phyloP scores from a whole-genome alignment of 345 rosid species.

The Turritis glabra region DNA sequence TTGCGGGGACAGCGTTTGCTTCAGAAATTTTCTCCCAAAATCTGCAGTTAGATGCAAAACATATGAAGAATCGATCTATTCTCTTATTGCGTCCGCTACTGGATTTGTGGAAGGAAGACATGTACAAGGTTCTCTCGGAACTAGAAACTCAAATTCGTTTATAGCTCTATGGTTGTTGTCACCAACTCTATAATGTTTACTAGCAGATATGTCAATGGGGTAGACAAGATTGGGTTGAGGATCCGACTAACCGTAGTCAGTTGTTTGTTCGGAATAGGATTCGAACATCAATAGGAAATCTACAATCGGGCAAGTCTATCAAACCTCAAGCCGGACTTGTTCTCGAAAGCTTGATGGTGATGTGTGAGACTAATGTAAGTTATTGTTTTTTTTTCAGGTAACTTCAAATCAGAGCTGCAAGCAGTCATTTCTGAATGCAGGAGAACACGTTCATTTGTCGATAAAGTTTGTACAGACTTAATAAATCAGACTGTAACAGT shows the following conservation, averaged over 20 bases:
- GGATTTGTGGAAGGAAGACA: slow-evolving; percentile 72
- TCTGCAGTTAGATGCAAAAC: slow-evolving; percentile 36
- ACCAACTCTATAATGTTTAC: background rate
- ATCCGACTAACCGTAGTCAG: slow-evolving; percentile 77
- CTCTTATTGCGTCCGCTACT: slow-evolving; percentile 80
- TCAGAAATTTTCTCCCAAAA: slow-evolving; percentile 60
- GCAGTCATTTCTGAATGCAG: slow-evolving; percentile 70
- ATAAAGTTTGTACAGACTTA: slow-evolving; percentile 55
- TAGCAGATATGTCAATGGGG: slow-evolving; percentile 66
- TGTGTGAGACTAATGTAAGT: background rate
- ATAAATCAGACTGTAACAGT: slow-evolving; percentile 55
- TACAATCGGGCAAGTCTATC: slow-evolving; percentile 61
- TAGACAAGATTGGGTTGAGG: slow-evolving; percentile 72
- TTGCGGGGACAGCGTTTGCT: slow-evolving; percentile 82
- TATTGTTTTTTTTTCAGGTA: slow-evolving; percentile 44
- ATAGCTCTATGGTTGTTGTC: slow-evolving; percentile 7
- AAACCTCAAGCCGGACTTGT: background rate
- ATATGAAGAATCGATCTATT: slow-evolving; percentile 46
- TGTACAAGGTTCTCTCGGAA: slow-evolving; percentile 63
- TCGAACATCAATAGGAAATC: slow-evolving; percentile 58
- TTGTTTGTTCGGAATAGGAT: slow-evolving; percentile 85
- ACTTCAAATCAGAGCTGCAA: slow-evolving; percentile 64
- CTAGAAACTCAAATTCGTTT: background rate
- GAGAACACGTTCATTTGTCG: slow-evolving; percentile 64
- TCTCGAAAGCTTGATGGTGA: background rate